A percentile compares a stretch with the other conserved stretches of the same genome.
phyloP scores from a whole-genome alignment of 805 yeast genomes.

The Tetrapisispora taiwanensis region DNA sequence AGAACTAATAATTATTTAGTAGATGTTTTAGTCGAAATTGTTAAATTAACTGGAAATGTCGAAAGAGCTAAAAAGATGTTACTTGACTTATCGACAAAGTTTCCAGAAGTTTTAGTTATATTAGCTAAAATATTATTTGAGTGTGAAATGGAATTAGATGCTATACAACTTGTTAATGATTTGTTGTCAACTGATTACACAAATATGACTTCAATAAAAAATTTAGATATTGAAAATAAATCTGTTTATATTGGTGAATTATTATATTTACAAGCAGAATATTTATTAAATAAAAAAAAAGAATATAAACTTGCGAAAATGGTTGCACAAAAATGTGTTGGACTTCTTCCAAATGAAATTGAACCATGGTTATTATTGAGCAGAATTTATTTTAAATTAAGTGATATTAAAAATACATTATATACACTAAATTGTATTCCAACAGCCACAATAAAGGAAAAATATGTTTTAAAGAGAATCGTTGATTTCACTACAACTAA shows the following conservation, averaged over 20 bases:
- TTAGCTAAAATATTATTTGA: conserved; percentile 22
- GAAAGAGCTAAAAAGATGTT: conserved; percentile 15
- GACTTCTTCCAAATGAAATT: conserved; percentile 60
- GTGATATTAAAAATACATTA: conserved; percentile 58
- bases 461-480: conserved; percentile 47
- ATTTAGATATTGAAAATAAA: neutral
- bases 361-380: conserved; percentile 60
- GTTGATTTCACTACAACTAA: conserved; percentile 30
- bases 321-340: conserved; percentile 32
- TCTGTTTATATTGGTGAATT: conserved; percentile 14
- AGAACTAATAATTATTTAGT: conserved; percentile 21
- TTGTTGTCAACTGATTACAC: conserved; percentile 9
- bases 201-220: conserved; percentile 6
- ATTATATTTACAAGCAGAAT: conserved; percentile 17
- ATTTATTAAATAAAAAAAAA: conserved; percentile 10
- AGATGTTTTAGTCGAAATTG: conserved; percentile 20
- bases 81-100: conserved; percentile 7
- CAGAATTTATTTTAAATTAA: conserved; percentile 46
- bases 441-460: conserved; percentile 56
- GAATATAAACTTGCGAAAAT: conserved; percentile 14
- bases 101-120: conserved; percentile 18
- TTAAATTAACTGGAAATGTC: conserved; percentile 15
- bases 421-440: conserved; percentile 68
- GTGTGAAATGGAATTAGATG: conserved; percentile 26
- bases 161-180: conserved; percentile 18